These are phyloP conservation scores for Moesziomyces parantarcticus DNA, from an alignment of 1,284 basidiomycete genomes.

Conservation along the genomic window DNA sequence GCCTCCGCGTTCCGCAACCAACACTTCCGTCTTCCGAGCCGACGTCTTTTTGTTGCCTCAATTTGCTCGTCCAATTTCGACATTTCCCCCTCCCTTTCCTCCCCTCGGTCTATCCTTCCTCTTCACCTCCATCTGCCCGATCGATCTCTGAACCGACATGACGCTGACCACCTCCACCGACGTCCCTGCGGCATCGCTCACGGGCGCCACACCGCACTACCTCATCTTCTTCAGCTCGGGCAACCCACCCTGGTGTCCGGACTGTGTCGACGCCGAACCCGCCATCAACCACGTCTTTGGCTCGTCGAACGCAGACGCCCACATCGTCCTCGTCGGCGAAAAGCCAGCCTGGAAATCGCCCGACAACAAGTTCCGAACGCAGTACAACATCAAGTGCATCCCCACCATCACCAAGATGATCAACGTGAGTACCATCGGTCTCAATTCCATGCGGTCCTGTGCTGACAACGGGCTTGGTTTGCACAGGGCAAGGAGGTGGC, in stretches of 20 bases:
- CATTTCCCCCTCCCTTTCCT: too few relatives aligned
- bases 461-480: neutral
- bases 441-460: neutral
- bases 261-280: constrained; percentile 51
- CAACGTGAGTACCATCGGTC: constrained; percentile 22
- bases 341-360: constrained; percentile 46
- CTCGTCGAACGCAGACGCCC: constrained; percentile 15
- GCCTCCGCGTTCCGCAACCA: too few relatives aligned
- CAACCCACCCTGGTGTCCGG: constrained; percentile 53
- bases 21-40: too few relatives aligned
- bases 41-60: too few relatives aligned
- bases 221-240: constrained; percentile 57
- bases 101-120: neutral
- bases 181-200: constrained; percentile 2
- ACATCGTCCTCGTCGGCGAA: constrained; percentile 48
- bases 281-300: constrained; percentile 44
- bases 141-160: constrained; percentile 8
- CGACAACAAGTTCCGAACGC: constrained; percentile 36
- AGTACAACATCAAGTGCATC: constrained; percentile 47
- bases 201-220: constrained; percentile 12
- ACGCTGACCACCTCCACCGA: constrained; percentile 26
- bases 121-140: neutral
- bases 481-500: constrained; percentile 45
- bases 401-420: constrained; percentile 47
- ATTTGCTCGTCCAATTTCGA: too few relatives aligned